phyloP scores from a whole-genome alignment of 768 basidiomycete species.

The Mrakia hoshinonis region DNA sequence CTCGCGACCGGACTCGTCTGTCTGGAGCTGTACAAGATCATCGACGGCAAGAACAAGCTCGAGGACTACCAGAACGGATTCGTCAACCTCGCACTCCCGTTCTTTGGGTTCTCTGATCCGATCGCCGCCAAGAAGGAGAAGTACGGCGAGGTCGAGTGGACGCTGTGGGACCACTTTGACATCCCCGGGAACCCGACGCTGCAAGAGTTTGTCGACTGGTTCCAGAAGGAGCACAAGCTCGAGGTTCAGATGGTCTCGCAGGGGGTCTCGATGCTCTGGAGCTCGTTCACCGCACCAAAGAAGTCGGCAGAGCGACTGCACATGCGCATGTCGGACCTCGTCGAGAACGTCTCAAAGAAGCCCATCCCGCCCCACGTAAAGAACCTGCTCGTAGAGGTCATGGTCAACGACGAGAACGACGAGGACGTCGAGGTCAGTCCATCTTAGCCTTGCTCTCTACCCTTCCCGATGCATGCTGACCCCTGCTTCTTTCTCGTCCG shows the following conservation, averaged over 20 bases:
- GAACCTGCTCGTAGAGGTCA: conserved; percentile 83
- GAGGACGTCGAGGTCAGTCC: conserved; percentile 44
- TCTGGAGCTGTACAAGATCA: conserved; percentile 96
- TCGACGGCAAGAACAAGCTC: conserved; percentile 86
- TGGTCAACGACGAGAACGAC: conserved; percentile 82
- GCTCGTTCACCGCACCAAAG: conserved; percentile 80
- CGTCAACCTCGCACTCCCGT: conserved; percentile 91
- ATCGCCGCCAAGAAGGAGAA: conserved; percentile 81
- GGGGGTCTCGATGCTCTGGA: conserved; percentile 97
- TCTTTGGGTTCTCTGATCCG: conserved; percentile 98
- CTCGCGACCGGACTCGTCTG: conserved; percentile 93
- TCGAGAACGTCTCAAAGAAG: conserved; percentile 91
- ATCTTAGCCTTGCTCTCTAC: neutral
- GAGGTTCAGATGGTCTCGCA: conserved; percentile 91
- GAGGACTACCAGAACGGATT: conserved; percentile 98
- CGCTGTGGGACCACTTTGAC: conserved; percentile 95
- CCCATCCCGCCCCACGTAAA: conserved; percentile 72
- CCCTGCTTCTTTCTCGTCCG: no score
- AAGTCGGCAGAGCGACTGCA: conserved; percentile 78
- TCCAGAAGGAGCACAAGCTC: conserved; percentile 72
- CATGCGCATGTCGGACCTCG: conserved; percentile 83
- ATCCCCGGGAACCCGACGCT: conserved; percentile 83
- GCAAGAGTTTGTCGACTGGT: conserved; percentile 71
- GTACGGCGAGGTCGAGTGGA: conserved; percentile 85
- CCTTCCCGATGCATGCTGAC: neutral